Conservation (phyloP, 2,329 filamentous ascomycete genomes). For the Mariannaea elegans region DNA sequence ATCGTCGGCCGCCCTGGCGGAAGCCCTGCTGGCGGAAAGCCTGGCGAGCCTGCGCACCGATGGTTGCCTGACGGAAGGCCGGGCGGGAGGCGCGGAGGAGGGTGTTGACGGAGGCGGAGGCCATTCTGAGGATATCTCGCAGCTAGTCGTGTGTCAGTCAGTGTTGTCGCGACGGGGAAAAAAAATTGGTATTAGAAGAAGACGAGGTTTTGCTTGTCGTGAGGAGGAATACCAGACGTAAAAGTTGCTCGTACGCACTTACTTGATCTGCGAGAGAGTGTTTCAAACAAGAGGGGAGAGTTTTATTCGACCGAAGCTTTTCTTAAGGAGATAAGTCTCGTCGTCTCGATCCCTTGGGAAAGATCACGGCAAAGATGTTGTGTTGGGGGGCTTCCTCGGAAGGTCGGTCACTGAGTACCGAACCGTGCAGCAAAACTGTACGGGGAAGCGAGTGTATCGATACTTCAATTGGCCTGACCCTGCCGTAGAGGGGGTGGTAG, state of each 20-base stretch:
- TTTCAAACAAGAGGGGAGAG: too few relatives aligned
- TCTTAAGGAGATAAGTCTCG: too few relatives aligned
- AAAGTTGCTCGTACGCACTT: too few relatives aligned
- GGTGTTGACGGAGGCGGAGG: conserved; percentile 55
- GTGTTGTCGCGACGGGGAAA: not conserved
- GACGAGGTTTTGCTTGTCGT: too few relatives aligned
- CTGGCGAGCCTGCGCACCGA: conserved; percentile 62
- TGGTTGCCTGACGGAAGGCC: conserved; percentile 63
- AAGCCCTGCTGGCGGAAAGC: conserved; percentile 57
- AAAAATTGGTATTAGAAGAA: too few relatives aligned
- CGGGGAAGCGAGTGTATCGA: not conserved
- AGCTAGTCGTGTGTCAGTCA: too few relatives aligned
- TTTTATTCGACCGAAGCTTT: too few relatives aligned
- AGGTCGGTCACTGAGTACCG: conserved; percentile 12
- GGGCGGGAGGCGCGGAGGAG: conserved; percentile 65
- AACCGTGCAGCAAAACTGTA: not conserved
- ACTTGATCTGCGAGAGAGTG: too few relatives aligned
- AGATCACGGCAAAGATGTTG: not conserved
- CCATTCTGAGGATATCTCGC: conserved; percentile 2
- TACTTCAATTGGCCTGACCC: conserved; percentile 6
- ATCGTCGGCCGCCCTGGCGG: conserved; percentile 60
- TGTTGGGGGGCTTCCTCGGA: conserved; percentile 19
- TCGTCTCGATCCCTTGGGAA: too few relatives aligned
- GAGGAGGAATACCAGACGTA: too few relatives aligned
- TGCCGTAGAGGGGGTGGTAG: too few relatives aligned